Evolutionary conservation across 2,329 filamentous ascomycete genomes (phyloP).

Genomic region (Trichoderma guizhouense): DNA sequence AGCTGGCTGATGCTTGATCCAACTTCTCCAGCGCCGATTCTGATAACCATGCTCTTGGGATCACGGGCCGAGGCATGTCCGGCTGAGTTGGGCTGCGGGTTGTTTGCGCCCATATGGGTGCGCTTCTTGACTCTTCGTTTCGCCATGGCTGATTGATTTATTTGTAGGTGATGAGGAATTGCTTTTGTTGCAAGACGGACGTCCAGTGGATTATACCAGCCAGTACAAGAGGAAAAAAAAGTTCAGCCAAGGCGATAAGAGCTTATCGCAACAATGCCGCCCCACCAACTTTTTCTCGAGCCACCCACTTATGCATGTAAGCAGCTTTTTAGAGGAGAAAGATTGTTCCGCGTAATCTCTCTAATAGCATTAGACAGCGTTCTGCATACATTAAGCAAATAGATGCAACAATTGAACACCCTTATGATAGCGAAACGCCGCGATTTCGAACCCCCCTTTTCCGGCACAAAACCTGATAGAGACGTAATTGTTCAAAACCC

Average conservation of each 20-base stretch:
- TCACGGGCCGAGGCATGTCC: conserved; percentile 63
- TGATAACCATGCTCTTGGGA: conserved; percentile 98
- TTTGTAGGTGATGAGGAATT: conserved; percentile 7
- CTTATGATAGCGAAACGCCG: background rate
- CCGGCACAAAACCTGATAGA: background rate
- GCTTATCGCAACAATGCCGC: conserved; percentile 27
- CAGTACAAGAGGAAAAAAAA: conserved; percentile 29
- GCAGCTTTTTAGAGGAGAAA: background rate
- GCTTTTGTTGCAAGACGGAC: background rate
- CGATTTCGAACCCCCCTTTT: background rate
- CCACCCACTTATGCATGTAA: background rate
- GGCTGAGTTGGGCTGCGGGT: conserved; percentile 53
- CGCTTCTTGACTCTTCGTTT: conserved; percentile 81
- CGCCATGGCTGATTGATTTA: conserved; percentile 58
- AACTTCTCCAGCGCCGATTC: conserved; percentile 90
- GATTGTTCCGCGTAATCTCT: background rate
- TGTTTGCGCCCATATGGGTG: conserved; percentile 70
- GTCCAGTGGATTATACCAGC: background rate
- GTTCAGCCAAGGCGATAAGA: conserved; percentile 36
- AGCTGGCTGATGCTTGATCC: conserved; percentile 88
- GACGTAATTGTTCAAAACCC: background rate
- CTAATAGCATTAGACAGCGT: background rate
- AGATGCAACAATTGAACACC: background rate
- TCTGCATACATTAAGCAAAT: background rate
- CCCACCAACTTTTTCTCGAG: conserved; percentile 35